Base-by-base conservation (phyloP, 345 rosid genomes). In the Chamaenerion angustifolium region DNA sequence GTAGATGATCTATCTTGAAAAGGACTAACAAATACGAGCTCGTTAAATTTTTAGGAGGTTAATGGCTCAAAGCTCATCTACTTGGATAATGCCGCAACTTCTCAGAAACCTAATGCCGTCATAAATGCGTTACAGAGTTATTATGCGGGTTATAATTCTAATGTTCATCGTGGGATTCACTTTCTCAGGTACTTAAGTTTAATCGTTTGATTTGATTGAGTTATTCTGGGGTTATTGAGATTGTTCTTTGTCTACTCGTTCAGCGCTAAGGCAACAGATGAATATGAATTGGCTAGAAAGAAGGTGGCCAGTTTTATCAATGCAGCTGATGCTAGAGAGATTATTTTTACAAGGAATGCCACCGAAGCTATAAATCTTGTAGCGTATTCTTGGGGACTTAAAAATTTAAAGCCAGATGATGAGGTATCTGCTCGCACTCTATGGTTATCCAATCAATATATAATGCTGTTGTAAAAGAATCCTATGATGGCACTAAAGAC, bases 311-410 rank as follows among this genome's bases (percentile, higher is more conserved):
- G 70, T 51, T 87, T 92, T 58, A 75, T 92, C 47, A 92, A 87
- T 48, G 64, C 48, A 89, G 25, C 25, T 21, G 25, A 21, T 21
- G 2, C 25, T 73, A 59, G 95, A 92, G 74, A 82, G 86, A 60
- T 87, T 60, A 76, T 92, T 43, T 87, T 92, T 64, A 92, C 98
- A 0, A 83, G 79, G 64, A 87, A 92, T 64, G 98, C 98, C 2
- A 87, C 98, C 18, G 98, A 92, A 69, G 98, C 98, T 43, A 80
- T 92, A 61, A 87, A 92, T 76, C 76, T 92, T 31, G 93, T 92
- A 0, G 95, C 98, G 35, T 68, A 87, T 44, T 66, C 93, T 0
- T 87, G 95, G 98, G 98, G 95, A 44, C 76, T 82, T 11, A 60
- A 67, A 0, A 87, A 83, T 58, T 71, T 92, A 43, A 78, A 75